A percentile compares a stretch with the other conserved stretches of the same genome.
phyloP scores from a whole-genome alignment of 306 rosid genomes.

The Hippophae gyantsensis region DNA sequence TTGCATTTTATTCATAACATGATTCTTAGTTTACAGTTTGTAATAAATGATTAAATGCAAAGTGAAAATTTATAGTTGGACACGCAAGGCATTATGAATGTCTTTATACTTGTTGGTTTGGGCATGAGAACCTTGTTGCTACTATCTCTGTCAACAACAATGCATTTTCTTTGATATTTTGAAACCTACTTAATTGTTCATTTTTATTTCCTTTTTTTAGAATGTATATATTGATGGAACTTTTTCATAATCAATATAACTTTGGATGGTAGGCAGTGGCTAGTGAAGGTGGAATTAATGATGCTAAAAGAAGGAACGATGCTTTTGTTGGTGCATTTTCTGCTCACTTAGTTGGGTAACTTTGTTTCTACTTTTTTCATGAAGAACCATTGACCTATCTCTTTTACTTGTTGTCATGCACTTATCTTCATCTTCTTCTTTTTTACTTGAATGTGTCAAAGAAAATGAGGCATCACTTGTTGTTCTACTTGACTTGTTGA shows the following conservation, averaged over 20 bases:
- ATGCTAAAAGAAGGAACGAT: slow-evolving; percentile 94
- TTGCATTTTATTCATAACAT: too few species aligned
- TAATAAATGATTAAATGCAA: too few species aligned
- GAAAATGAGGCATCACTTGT: slow-evolving; percentile 99
- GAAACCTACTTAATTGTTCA: neutral
- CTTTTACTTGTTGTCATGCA: too few species aligned
- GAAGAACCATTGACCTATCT: too few species aligned
- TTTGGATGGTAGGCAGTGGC: slow-evolving; percentile 78
- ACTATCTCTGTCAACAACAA: slow-evolving; percentile 7
- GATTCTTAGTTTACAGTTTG: too few species aligned
- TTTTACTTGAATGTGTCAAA: slow-evolving; percentile 32
- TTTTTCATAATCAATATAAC: slow-evolving; percentile 2
- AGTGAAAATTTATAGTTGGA: too few species aligned
- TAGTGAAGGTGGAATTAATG: slow-evolving; percentile 96
- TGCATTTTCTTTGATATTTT: slow-evolving; percentile 8
- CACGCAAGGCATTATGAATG: too few species aligned
- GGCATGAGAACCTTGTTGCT: slow-evolving; percentile 6
- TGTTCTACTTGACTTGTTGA: slow-evolving; percentile 79
- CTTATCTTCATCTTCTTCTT: neutral
- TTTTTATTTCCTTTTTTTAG: neutral
- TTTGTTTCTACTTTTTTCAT: neutral
- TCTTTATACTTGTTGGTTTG: neutral
- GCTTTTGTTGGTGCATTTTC: slow-evolving; percentile 96
- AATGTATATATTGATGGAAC: neutral
- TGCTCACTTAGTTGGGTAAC: slow-evolving; percentile 85